These are phyloP conservation scores for Ophiostoma perfectum DNA, from an alignment of 2,329 filamentous ascomycete genomes.

Conservation along the genomic window DNA sequence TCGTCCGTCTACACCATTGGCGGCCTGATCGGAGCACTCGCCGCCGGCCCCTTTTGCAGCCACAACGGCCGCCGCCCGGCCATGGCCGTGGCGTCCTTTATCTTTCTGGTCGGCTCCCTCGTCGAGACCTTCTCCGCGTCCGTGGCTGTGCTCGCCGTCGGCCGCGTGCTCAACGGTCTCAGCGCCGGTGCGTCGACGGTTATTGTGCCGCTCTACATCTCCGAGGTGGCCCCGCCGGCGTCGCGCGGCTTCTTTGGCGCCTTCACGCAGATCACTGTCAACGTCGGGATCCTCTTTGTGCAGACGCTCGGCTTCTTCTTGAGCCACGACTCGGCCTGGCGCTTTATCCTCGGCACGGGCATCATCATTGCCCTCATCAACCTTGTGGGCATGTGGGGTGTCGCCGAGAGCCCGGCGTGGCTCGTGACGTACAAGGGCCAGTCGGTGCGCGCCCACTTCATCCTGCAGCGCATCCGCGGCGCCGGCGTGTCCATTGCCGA, in stretches of 20 bases:
- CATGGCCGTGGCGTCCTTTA: conserved; percentile 70
- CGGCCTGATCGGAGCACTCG: conserved; percentile 75
- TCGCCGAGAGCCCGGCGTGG: conserved; percentile 86
- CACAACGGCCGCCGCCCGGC: conserved; percentile 67
- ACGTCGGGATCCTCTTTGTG: conserved; percentile 77
- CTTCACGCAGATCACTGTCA: conserved; percentile 91
- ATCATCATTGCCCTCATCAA: conserved; percentile 64
- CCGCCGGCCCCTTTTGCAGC: conserved; percentile 72
- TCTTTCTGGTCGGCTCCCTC: conserved; percentile 70
- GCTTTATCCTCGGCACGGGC: conserved; percentile 72
- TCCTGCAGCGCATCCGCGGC: conserved; percentile 72
- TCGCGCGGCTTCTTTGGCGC: conserved; percentile 73
- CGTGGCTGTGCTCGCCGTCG: conserved; percentile 63
- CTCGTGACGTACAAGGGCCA: conserved; percentile 58
- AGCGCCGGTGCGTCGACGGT: conserved; percentile 87
- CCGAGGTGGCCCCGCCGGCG: conserved; percentile 73
- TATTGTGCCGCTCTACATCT: conserved; percentile 90
- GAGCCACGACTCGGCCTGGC: conserved; percentile 73
- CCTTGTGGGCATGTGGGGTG: conserved; percentile 62
- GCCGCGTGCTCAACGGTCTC: conserved; percentile 73
- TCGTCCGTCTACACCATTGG: conserved; percentile 89
- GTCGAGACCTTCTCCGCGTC: conserved; percentile 67
- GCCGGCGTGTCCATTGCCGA: conserved; percentile 61
- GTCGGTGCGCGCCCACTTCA: conserved; percentile 55
- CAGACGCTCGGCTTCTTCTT: conserved; percentile 84